Evolutionary conservation across 2,329 filamentous ascomycete genomes (phyloP).

Genomic region (Graphilbum sp.): DNA sequence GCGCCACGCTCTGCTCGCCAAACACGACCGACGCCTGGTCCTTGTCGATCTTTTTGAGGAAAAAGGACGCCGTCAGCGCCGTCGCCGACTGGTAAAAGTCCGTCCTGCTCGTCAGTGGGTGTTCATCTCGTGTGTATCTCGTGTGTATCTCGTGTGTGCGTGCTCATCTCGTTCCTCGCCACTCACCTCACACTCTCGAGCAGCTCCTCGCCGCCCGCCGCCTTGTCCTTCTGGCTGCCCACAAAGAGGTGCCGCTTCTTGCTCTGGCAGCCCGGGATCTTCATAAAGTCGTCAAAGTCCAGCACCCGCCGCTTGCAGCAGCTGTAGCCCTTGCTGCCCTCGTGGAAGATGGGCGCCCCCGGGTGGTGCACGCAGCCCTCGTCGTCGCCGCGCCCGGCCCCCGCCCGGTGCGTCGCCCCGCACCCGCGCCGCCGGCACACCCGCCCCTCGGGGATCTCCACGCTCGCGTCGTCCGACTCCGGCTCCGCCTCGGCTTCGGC

Average conservation of each 20-base stretch:
- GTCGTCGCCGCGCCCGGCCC: conserved; percentile 41
- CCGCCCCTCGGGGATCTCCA: conserved; percentile 57
- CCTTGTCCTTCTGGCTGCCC: conserved; percentile 51
- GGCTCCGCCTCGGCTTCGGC: conserved; percentile 45
- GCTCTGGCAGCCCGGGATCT: conserved; percentile 77
- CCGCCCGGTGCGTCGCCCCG: conserved; percentile 46
- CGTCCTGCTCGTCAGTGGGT: conserved; percentile 29
- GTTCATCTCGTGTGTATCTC: too few species aligned
- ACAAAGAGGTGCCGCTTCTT: conserved; percentile 75
- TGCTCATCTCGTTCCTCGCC: too few species aligned
- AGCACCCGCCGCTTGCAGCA: conserved; percentile 92
- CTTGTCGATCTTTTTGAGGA: conserved; percentile 94
- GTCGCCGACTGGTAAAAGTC: conserved; percentile 91
- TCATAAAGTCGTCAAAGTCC: conserved; percentile 97
- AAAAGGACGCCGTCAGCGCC: conserved; percentile 78
- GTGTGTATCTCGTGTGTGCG: too few species aligned
- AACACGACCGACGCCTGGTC: conserved; percentile 59
- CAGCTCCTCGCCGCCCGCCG: conserved; percentile 49
- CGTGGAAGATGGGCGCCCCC: conserved; percentile 84
- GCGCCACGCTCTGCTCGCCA: conserved; percentile 39
- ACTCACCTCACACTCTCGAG: conserved; percentile 59
- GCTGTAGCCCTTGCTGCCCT: conserved; percentile 93
- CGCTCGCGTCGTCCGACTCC: conserved; percentile 68
- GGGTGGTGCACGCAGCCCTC: conserved; percentile 84
- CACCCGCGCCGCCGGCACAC: conserved; percentile 69